Evolutionary conservation across 179 eudicot genomes (phyloP), one percentile per base, ranked within the genome.

Genomic region (Silene coronaria): DNA sequence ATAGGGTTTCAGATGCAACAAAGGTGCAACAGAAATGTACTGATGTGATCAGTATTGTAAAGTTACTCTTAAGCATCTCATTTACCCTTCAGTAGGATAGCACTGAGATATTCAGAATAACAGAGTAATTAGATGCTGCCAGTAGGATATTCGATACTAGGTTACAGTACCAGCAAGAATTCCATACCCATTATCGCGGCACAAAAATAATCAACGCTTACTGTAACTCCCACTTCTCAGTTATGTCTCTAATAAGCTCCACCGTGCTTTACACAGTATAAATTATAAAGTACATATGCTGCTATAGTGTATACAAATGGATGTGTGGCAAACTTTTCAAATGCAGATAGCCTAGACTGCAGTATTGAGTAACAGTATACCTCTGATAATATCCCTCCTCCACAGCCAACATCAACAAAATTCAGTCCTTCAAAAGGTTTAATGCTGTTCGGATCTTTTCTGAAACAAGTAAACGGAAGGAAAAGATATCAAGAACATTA

Each of bases 301-400:
- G 60, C 28, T 14, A 30, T 8, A 1, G 27, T 1, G 67, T 21
- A 27, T 19, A 75, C 6, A 19, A 30, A 21, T 9, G 16, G 12
- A 36, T 42, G 36, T 16, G 16, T 17, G 72, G 24, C 51, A 71
- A 77, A 77, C 24, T 59, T 55, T 11, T 11, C 61, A 63, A 45
- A 38, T 7, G 26, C 24, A 69, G 1, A 72, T 34, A 64, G 57
- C 4, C 6, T 46, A 30, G 21, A 27, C 14, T 26, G 16, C 36
- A 28, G 64, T 19, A 21, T 17, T 13, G 42, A 64, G 53, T 9
- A 71, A 51, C 14, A 27, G 24, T 21, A 77, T 84, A 91, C 98
- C 97, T 91, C 98, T 71, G 98, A 90, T 46, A 94, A 61, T 73
- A 94, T 88, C 60, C 98, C 98, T 79, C 98, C 98, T 84, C 98